These are phyloP conservation scores for Triadica sebifera DNA, from an alignment of 345 rosid species.

Conservation along the genomic window DNA sequence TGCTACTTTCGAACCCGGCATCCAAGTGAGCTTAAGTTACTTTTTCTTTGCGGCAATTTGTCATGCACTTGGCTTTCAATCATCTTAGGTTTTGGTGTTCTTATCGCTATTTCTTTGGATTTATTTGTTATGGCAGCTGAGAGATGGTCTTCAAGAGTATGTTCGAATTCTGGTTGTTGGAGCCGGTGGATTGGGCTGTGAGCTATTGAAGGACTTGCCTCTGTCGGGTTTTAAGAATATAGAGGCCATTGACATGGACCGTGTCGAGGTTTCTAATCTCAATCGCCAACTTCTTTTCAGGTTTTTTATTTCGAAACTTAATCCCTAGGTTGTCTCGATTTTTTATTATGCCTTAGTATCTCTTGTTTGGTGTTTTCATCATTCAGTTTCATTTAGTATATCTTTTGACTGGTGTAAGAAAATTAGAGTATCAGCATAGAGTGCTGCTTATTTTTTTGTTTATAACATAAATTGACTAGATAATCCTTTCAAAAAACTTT, in stretches of 20 bases:
- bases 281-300: conserved; percentile 98
- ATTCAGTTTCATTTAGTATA: too few relatives aligned
- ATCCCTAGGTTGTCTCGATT: too few relatives aligned
- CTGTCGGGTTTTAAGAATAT: conserved; percentile 83
- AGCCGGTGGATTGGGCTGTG: conserved; percentile 97
- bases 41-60: conserved; percentile 18
- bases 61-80: conserved; percentile 18
- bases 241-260: conserved; percentile 97
- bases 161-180: conserved; percentile 85
- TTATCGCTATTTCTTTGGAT: not conserved
- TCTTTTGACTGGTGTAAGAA: too few relatives aligned
- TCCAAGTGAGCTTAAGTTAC: conserved; percentile 36
- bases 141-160: conserved; percentile 71
- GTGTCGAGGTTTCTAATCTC: conserved; percentile 94
- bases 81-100: not conserved
- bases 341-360: too few relatives aligned
- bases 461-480: not conserved
- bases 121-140: conserved; percentile 43
- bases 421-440: too few relatives aligned
- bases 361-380: too few relatives aligned
- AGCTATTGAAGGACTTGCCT: conserved; percentile 88
- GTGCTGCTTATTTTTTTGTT: too few relatives aligned
- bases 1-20: conserved; percentile 70
- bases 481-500: not conserved
- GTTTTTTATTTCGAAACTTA: conserved; percentile 26